phyloP scores from a whole-genome alignment of 1,284 basidiomycete genomes.

The Moesziomyces sp. region DNA sequence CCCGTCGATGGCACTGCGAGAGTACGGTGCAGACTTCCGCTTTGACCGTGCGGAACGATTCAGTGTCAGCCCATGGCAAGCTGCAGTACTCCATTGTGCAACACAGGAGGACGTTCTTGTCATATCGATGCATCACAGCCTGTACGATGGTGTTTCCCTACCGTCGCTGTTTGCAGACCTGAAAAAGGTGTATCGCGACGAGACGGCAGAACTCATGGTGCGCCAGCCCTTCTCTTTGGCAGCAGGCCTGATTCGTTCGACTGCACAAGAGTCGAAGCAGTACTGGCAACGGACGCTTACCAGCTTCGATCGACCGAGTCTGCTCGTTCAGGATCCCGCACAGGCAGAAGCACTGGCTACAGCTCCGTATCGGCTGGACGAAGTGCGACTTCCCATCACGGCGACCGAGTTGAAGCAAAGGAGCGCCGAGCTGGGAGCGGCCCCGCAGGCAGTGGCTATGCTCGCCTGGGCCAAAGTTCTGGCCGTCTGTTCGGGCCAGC shows the following conservation, averaged over 20 bases:
- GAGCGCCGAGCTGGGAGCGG: conserved; percentile 8
- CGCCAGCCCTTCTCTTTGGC: conserved; percentile 7
- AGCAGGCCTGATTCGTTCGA: conserved; percentile 2
- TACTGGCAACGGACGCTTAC: conserved; percentile 4
- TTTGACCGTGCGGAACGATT: conserved; percentile 10
- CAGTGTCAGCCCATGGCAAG: conserved; percentile 9
- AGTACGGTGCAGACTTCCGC: conserved; percentile 2
- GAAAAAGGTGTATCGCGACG: conserved; percentile 3
- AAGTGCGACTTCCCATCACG: conserved; percentile 3
- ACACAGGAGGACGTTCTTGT: conserved; percentile 4
- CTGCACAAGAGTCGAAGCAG: conserved; percentile 1
- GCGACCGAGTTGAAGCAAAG: background rate
- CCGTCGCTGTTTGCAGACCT: conserved; percentile 16
- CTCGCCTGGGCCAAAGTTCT: conserved; percentile 15
- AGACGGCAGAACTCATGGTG: background rate
- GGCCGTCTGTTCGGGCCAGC: conserved; percentile 11
- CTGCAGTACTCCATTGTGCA: conserved; percentile 7
- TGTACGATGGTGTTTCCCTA: conserved; percentile 25
- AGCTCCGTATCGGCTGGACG: conserved; percentile 1
- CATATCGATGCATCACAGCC: conserved; percentile 19
- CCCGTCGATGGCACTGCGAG: background rate
- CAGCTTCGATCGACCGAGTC: conserved; percentile 1
- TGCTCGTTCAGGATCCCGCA: background rate
- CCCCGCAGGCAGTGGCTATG: conserved; percentile 12
- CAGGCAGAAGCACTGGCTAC: background rate